Evolutionary conservation across 106 monocot genomes (phyloP), one percentile per base, ranked within the genome.

Genomic region (Vanilla planifolia): DNA sequence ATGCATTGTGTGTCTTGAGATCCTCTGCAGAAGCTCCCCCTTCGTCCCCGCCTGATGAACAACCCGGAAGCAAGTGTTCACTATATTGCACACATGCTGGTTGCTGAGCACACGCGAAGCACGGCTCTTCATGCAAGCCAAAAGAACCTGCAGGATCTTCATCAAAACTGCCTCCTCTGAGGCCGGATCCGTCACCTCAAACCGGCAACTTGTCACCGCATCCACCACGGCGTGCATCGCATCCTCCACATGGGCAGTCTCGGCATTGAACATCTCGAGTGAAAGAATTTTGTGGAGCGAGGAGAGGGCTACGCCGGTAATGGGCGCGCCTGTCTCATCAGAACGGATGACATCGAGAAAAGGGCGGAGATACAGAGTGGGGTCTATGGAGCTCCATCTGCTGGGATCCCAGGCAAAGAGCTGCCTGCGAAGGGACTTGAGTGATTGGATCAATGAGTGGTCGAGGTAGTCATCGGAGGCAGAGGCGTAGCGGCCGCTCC

Each of bases 251-350:
- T 56, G 65, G 27, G 59, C 55, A 10, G 82, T 22, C 20, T 29
- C 41, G 3, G 64, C 64, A 43, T 69, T 67, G 25, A 89, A 53
- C 24, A 73, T 60, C 23, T 86, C 85, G 21, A 86, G 75, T 24
- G 79, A 52, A 36, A 94, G 63, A 64, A 94, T 80, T 67, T 86
- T 89, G 69, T 86, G 71, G 21, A 94, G 51, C 3, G 94, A 77
- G 15, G 89, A 85, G 41, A 94, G 75, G 19, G 94, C 82, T 26
- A 82, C 94, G 28, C 85, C 89, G 21, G 94, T 94, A 73, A 94
- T 94, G 11, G 94, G 94, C 28, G 94, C 94, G 36, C 89, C 83
- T 1, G 86, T 89, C 75, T 94, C 94, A 51, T 94, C 94, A 28
- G 94, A 94, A 34, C 78, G 80, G 62, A 94, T 69, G 46, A 94